phyloP scores from a whole-genome alignment of 2,329 filamentous ascomycete species.

The Fusarium anguioides region DNA sequence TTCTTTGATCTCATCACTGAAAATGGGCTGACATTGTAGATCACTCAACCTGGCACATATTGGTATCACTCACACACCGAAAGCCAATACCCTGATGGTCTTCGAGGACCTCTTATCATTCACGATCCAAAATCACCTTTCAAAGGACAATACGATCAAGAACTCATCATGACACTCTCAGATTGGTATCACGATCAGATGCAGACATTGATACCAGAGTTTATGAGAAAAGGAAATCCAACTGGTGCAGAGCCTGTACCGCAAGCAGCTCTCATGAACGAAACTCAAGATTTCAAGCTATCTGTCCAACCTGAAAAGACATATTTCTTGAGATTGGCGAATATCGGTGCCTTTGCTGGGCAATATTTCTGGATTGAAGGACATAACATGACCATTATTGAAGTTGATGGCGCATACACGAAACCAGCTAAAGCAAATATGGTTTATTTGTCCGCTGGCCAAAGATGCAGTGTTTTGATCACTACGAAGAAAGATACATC shows the following conservation, averaged over 20 bases:
- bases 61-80: conserved; percentile 81
- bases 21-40: conserved; percentile 48
- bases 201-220: conserved; percentile 57
- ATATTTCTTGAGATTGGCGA: conserved; percentile 57
- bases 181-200: conserved; percentile 77
- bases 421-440: conserved; percentile 68
- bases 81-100: conserved; percentile 77
- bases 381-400: conserved; percentile 75
- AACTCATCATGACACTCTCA: conserved; percentile 73
- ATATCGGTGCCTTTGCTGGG: conserved; percentile 76
- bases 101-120: conserved; percentile 72
- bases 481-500: conserved; percentile 70
- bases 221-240: conserved; percentile 66
- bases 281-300: conserved; percentile 70
- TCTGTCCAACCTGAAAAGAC: conserved; percentile 73
- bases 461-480: conserved; percentile 71
- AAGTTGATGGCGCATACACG: conserved; percentile 78
- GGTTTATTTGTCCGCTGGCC: conserved; percentile 75
- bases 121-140: conserved; percentile 71
- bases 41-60: conserved; percentile 76
- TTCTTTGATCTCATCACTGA: rapidly evolving
- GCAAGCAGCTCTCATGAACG: conserved; percentile 76
- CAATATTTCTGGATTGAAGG: conserved; percentile 76
- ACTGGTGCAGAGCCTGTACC: conserved; percentile 74
- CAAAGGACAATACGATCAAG: conserved; percentile 67